Evolutionary conservation across 1,284 basidiomycete genomes (phyloP).

Genomic region (Cystobasidium slooffiae): DNA sequence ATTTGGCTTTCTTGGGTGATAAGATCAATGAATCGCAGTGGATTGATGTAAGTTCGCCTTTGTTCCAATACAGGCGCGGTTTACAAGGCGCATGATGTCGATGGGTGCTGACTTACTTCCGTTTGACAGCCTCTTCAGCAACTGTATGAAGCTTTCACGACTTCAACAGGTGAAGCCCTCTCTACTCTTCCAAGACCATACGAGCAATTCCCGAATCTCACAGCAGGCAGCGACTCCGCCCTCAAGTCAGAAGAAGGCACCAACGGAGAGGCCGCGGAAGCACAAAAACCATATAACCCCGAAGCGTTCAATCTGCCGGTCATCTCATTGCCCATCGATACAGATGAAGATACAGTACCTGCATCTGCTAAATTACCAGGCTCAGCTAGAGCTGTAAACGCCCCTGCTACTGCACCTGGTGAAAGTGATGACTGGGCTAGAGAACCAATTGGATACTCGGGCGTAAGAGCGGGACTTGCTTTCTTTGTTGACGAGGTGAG

Average conservation of each 20-base stretch:
- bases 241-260: background rate
- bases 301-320: slow-evolving; percentile 33
- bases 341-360: slow-evolving; percentile 24
- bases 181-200: slow-evolving; percentile 9
- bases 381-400: slow-evolving; percentile 66
- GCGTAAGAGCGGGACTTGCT: slow-evolving; percentile 67
- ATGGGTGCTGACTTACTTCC: background rate
- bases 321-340: slow-evolving; percentile 37
- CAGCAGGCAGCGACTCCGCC: slow-evolving; percentile 39
- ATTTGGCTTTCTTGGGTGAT: slow-evolving; percentile 48
- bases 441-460: slow-evolving; percentile 60
- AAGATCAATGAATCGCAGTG: slow-evolving; percentile 46
- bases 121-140: slow-evolving; percentile 34
- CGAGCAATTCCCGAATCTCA: slow-evolving; percentile 48
- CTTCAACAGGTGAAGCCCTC: background rate
- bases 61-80: background rate
- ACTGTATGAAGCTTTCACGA: slow-evolving; percentile 22
- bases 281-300: background rate
- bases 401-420: slow-evolving; percentile 62
- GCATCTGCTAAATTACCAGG: slow-evolving; percentile 58
- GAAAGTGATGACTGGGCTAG: slow-evolving; percentile 61
- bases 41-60: slow-evolving; percentile 46
- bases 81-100: background rate
- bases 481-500: slow-evolving; percentile 80
- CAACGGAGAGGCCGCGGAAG: background rate